Percentiles rank a stretch among this genome's conserved stretches.
Evolutionary conservation across 1,284 basidiomycete genomes (phyloP).

Genomic region (Coniophora puteana): DNA sequence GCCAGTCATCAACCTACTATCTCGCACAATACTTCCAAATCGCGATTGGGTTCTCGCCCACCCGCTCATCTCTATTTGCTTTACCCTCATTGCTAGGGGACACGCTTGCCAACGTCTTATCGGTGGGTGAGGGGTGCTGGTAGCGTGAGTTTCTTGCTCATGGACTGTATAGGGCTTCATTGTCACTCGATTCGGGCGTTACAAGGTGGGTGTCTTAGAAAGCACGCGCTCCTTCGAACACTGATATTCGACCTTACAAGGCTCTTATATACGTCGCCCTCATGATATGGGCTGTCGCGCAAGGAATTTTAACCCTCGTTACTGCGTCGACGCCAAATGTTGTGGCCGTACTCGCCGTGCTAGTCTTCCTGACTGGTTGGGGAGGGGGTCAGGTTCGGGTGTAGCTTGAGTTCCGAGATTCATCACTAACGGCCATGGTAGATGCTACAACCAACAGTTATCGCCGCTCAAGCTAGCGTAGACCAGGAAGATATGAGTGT

Average conservation of each 20-base stretch:
- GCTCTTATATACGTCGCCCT: slow-evolving; percentile 68
- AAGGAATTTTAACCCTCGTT: slow-evolving; percentile 66
- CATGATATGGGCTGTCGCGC: slow-evolving; percentile 63
- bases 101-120: slow-evolving; percentile 49
- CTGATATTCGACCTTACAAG: too few relatives aligned
- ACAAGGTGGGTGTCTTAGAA: too few relatives aligned
- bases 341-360: too few relatives aligned
- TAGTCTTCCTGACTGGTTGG: slow-evolving; percentile 62
- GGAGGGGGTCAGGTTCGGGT: slow-evolving; percentile 63
- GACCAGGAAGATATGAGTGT: slow-evolving; percentile 65
- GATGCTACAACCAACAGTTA: slow-evolving; percentile 61
- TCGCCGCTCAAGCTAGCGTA: slow-evolving; percentile 70
- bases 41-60: slow-evolving; percentile 46
- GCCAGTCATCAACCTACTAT: slow-evolving; percentile 60
- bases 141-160: slow-evolving; percentile 27
- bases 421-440: slow-evolving; percentile 24
- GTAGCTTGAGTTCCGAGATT: too few relatives aligned
- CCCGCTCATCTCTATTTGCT: slow-evolving; percentile 26
- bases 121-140: slow-evolving; percentile 62
- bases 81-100: slow-evolving; percentile 46
- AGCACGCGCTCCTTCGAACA: too few relatives aligned
- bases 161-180: neutral
- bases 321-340: slow-evolving; percentile 42
- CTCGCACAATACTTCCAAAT: slow-evolving; percentile 78
- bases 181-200: slow-evolving; percentile 1